Evolutionary conservation across 2,329 filamentous ascomycete genomes (phyloP), one percentile per base, ranked within the genome.

Genomic region (Remersonia thermophila): DNA sequence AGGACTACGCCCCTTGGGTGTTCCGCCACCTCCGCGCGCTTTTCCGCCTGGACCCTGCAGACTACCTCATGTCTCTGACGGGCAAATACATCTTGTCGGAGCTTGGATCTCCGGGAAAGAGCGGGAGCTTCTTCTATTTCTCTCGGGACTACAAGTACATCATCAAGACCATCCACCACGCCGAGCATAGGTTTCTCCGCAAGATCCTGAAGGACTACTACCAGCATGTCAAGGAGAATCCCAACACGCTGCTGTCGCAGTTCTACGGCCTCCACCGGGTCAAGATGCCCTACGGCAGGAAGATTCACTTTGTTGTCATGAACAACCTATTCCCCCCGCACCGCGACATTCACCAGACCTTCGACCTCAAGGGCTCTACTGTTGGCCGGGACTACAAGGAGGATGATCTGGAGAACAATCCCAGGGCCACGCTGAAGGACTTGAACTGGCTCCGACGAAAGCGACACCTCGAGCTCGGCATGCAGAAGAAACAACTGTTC

Each of bases 231-330:
- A 77, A 78, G 50, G 73, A 86, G 26, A 96, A 98, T 58, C 91
- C 91, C 6, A 94, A 98, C 60, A 98, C 93, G 0, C 70, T 98
- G 17, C 78, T 98, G 33, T 96, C 89, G 14, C 91, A 98, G 53
- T 98, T 98, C 55, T 98, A 96, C 55, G 91, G 91, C 33, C 69
- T 98, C 13, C 91, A 98, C 60, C 79, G 91, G 42, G 91, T 98
- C 51, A 98, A 98, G 70, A 93, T 95, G 67, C 86, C 89, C 0
- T 96, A 94, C 55, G 91, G 91, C 44, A 81, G 89, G 55, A 98
- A 98, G 64, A 95, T 96, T 37, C 91, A 98, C 60, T 98, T 98
- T 51, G 91, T 98, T 41, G 87, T 98, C 55, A 98, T 98, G 91
- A 98, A 98, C 67, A 98, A 98, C 58, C 72, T 98, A 12, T 98